Evolutionary conservation across 2,329 filamentous ascomycete species (phyloP).

Genomic region (Alternaria alternata): DNA sequence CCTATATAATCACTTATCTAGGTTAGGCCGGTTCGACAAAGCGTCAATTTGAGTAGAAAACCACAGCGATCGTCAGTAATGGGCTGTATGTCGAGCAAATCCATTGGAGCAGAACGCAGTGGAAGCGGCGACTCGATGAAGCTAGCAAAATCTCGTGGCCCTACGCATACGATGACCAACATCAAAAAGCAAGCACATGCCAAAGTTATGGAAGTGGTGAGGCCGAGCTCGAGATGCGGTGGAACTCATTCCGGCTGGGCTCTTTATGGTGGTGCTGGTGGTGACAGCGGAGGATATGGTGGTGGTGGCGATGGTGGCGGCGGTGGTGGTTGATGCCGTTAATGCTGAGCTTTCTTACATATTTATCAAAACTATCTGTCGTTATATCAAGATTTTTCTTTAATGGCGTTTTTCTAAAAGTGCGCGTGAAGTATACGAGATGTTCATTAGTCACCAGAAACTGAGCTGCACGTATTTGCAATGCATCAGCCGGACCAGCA

Average conservation of each 20-base stretch:
- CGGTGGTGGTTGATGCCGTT: background rate
- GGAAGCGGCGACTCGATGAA: background rate
- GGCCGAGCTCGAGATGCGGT: background rate
- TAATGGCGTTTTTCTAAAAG: background rate
- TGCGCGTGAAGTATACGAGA: background rate
- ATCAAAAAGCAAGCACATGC: background rate
- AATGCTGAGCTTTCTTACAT: background rate
- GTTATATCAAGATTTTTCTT: background rate
- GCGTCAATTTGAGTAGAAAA: background rate
- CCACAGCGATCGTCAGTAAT: background rate
- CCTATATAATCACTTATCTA: background rate
- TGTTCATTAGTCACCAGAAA: background rate
- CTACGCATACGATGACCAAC: background rate
- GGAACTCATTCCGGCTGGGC: background rate
- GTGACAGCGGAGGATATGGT: conserved; percentile 1
- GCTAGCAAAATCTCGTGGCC: background rate
- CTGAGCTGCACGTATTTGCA: background rate
- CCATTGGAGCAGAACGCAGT: background rate
- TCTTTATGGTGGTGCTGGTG: conserved; percentile 15
- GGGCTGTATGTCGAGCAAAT: conserved; percentile 21
- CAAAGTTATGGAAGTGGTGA: background rate
- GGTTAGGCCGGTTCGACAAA: background rate
- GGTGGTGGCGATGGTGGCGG: conserved; percentile 18
- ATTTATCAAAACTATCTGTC: too few relatives aligned
- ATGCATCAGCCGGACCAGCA: background rate